A percentile compares a stretch with the other conserved stretches of the same genome.
phyloP scores from a whole-genome alignment of 352 stramenopile genomes.

The Globisporangium parvum region DNA sequence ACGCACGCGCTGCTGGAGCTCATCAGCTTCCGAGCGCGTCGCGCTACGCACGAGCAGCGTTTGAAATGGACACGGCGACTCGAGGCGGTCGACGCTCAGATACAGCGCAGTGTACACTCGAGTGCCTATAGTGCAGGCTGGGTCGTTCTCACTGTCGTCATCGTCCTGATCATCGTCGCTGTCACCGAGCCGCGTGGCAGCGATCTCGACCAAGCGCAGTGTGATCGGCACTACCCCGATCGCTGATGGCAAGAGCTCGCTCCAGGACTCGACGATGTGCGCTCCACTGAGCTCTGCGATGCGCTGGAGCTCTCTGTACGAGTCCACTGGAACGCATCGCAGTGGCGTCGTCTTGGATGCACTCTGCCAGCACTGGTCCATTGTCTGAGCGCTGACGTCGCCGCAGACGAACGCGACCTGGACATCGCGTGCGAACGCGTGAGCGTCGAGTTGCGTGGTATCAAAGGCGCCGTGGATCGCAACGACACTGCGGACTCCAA shows the following conservation, averaged over 20 bases:
- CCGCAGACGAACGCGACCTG: slow-evolving; percentile 8
- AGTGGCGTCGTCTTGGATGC: background rate
- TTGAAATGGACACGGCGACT: background rate
- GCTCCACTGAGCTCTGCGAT: slow-evolving; percentile 8
- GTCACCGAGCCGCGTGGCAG: background rate
- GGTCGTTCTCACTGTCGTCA: background rate
- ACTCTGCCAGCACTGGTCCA: background rate
- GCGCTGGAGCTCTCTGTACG: slow-evolving; percentile 3
- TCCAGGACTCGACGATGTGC: slow-evolving; percentile 11
- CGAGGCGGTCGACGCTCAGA: background rate
- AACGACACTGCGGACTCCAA: slow-evolving; percentile 1
- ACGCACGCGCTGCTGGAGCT: slow-evolving; percentile 4
- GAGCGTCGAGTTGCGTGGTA: background rate
- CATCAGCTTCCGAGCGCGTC: background rate
- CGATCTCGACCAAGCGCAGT: slow-evolving; percentile 7
- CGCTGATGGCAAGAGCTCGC: slow-evolving; percentile 3
- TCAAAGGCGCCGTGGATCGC: slow-evolving; percentile 6
- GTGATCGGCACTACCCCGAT: background rate
- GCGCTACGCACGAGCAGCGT: slow-evolving; percentile 9
- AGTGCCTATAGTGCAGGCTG: background rate
- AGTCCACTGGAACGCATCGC: background rate
- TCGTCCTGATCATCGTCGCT: slow-evolving; percentile 1
- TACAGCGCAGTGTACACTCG: background rate
- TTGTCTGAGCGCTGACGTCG: slow-evolving; percentile 5
- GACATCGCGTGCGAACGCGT: background rate